Evolutionary conservation across 1,284 basidiomycete genomes (phyloP).

Genomic region (Psilocybe mexicana): DNA sequence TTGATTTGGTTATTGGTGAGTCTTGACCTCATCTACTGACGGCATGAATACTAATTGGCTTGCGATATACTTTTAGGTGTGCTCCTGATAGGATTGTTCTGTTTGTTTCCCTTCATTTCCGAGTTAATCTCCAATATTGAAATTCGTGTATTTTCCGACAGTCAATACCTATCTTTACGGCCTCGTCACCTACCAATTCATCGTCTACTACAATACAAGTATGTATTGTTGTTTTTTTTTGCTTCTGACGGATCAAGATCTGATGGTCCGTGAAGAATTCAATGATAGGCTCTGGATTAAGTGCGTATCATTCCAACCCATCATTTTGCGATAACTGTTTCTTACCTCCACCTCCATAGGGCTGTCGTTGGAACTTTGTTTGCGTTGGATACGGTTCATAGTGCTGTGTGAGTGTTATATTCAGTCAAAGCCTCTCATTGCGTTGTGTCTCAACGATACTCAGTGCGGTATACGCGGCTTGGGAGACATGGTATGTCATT

Average conservation of each 20-base stretch:
- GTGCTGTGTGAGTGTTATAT: constrained; percentile 33
- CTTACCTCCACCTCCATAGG: constrained; percentile 24
- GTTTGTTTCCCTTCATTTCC: constrained; percentile 22
- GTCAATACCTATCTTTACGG: constrained; percentile 56
- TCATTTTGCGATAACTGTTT: background rate
- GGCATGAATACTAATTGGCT: background rate
- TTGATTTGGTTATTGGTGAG: constrained; percentile 26
- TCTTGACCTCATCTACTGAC: background rate
- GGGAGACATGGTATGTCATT: constrained; percentile 39
- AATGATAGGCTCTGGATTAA: constrained; percentile 45
- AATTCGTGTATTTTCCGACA: constrained; percentile 15
- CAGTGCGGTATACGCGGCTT: constrained; percentile 41
- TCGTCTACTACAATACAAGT: constrained; percentile 43
- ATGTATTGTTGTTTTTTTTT: constrained; percentile 19
- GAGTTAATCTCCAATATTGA: no score
- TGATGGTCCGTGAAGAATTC: constrained; percentile 34
- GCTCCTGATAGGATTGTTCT: constrained; percentile 39
- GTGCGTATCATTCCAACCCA: constrained; percentile 22
- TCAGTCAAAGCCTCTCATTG: background rate
- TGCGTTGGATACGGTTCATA: constrained; percentile 46
- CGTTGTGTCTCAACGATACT: background rate
- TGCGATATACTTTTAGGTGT: constrained; percentile 30
- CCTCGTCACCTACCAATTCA: constrained; percentile 50
- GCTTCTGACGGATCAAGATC: background rate
- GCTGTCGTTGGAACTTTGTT: constrained; percentile 42